Conservation (phyloP, 768 basidiomycete species). For the Mycena galopus region DNA sequence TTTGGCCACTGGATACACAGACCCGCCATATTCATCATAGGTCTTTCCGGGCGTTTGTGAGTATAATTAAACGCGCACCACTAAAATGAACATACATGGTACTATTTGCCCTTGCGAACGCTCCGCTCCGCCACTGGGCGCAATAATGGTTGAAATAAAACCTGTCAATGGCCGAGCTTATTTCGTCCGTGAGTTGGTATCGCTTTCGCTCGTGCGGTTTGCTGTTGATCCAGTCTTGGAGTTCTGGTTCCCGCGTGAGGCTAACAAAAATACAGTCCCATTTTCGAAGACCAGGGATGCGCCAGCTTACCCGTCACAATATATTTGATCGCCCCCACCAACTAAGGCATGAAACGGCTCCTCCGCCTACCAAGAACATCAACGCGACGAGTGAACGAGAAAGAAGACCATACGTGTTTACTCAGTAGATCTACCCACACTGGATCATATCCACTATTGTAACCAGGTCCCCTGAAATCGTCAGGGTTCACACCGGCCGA, state of each 20-base stretch:
- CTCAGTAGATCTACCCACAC: slow-evolving; percentile 94
- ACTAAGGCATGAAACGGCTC: slow-evolving; percentile 91
- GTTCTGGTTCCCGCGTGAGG: slow-evolving; percentile 87
- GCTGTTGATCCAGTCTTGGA: slow-evolving; percentile 86
- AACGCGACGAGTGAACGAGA: not conserved
- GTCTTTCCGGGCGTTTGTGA: slow-evolving; percentile 12
- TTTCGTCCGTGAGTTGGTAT: slow-evolving; percentile 76
- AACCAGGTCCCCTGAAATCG: slow-evolving; percentile 86
- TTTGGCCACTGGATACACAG: slow-evolving; percentile 39
- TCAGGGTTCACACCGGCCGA: slow-evolving; percentile 91
- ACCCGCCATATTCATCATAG: slow-evolving; percentile 90
- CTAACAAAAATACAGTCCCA: slow-evolving; percentile 49
- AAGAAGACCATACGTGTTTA: slow-evolving; percentile 64
- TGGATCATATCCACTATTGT: slow-evolving; percentile 86
- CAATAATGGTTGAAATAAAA: slow-evolving; percentile 96
- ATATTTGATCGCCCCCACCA: slow-evolving; percentile 95
- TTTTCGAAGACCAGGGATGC: slow-evolving; percentile 2
- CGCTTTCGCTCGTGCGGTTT: slow-evolving; percentile 71
- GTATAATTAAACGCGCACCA: not conserved
- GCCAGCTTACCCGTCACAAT: slow-evolving; percentile 77
- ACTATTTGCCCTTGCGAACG: slow-evolving; percentile 91
- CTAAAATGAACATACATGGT: slow-evolving; percentile 71
- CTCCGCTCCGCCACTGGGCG: slow-evolving; percentile 85
- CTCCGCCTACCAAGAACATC: slow-evolving; percentile 46
- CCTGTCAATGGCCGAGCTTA: slow-evolving; percentile 82